Conservation (phyloP, 2,329 filamentous ascomycete species). For the Ophiobolus disseminans region DNA sequence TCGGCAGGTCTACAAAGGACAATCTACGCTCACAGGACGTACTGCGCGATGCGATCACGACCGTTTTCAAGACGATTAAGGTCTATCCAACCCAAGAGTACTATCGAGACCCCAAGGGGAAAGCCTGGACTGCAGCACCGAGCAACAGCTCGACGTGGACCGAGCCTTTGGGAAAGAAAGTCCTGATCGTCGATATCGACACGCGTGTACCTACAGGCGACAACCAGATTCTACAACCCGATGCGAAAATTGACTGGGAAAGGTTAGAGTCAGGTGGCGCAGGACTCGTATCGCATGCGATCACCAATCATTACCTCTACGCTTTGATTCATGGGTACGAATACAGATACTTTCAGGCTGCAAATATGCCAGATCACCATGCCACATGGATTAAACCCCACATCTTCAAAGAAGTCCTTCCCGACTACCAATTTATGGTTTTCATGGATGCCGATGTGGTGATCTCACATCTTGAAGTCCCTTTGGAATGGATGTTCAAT, state of each 20-base stretch:
- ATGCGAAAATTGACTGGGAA: slow-evolving; percentile 28
- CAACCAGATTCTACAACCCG: slow-evolving; percentile 28
- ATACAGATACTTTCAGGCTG: slow-evolving; percentile 53
- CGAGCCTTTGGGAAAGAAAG: slow-evolving; percentile 27
- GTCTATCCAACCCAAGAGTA: too few relatives aligned
- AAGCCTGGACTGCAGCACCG: too few relatives aligned
- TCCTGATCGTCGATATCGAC: slow-evolving; percentile 40
- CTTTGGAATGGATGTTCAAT: slow-evolving; percentile 58
- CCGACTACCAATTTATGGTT: slow-evolving; percentile 52
- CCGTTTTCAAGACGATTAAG: too few relatives aligned
- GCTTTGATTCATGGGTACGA: slow-evolving; percentile 55
- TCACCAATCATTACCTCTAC: slow-evolving; percentile 22
- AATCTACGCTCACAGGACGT: too few relatives aligned
- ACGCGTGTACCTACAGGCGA: slow-evolving; percentile 25
- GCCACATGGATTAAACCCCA: slow-evolving; percentile 55
- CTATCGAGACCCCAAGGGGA: too few relatives aligned
- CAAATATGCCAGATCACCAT: slow-evolving; percentile 42
- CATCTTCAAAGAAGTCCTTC: slow-evolving; percentile 48
- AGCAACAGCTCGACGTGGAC: too few relatives aligned
- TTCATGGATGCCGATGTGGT: slow-evolving; percentile 56
- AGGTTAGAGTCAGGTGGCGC: slow-evolving; percentile 26
- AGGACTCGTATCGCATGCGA: slow-evolving; percentile 25
- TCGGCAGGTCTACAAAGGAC: too few relatives aligned
- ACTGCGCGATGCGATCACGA: too few relatives aligned
- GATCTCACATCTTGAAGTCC: slow-evolving; percentile 52